These are phyloP conservation scores for Penicillium sp. DNA, from an alignment of 2,329 filamentous ascomycete genomes.

Conservation along the genomic window DNA sequence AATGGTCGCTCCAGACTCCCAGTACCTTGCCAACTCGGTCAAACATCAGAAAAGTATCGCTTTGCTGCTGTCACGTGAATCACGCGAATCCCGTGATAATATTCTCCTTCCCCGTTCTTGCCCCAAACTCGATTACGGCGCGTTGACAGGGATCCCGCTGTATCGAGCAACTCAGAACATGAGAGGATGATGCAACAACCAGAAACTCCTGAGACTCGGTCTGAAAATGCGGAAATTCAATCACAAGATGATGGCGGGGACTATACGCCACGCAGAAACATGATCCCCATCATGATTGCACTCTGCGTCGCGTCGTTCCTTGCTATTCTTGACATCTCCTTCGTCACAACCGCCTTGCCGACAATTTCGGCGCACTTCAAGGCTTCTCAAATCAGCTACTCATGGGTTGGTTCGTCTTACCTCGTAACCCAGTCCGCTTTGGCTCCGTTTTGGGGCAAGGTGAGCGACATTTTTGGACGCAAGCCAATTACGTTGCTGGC, in stretches of 20 bases:
- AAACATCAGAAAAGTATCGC: neutral
- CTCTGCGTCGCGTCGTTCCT: slow-evolving; percentile 25
- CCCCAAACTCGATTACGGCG: neutral
- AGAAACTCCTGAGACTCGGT: neutral
- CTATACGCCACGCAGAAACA: neutral
- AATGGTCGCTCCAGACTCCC: neutral
- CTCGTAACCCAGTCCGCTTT: neutral
- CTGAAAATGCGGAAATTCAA: neutral
- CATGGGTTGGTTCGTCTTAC: slow-evolving; percentile 63
- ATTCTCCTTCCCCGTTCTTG: neutral
- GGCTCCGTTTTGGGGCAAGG: slow-evolving; percentile 3
- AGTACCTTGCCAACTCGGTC: neutral
- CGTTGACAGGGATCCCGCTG: neutral
- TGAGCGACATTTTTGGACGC: slow-evolving; percentile 8
- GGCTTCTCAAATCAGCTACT: slow-evolving; percentile 64
- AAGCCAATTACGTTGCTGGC: neutral
- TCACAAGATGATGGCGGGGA: neutral
- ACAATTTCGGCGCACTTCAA: slow-evolving; percentile 61
- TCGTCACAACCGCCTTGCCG: slow-evolving; percentile 60
- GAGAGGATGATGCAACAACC: too few species aligned
- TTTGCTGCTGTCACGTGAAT: neutral
- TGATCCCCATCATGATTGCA: slow-evolving; percentile 19
- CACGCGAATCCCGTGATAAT: too few species aligned
- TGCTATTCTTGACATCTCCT: slow-evolving; percentile 40
- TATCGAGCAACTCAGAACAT: neutral